Evolutionary conservation across 2,329 filamentous ascomycete genomes (phyloP), one percentile per base, ranked within the genome.

Genomic region (Hymenoscyphus scutula): DNA sequence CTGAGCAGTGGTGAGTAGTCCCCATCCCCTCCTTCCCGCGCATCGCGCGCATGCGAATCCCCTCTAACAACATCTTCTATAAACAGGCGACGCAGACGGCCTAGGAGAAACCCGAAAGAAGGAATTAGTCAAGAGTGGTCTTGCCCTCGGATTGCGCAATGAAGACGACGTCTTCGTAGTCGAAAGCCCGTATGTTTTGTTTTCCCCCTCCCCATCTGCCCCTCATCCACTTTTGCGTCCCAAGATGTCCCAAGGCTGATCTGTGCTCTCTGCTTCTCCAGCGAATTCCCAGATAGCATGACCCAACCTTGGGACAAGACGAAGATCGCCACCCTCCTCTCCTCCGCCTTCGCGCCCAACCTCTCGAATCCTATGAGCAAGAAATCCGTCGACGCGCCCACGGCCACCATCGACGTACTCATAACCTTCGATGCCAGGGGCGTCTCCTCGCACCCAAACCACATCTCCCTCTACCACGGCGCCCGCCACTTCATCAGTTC

Each of bases 251-350:
- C 34, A 17, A 37, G 30, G 34, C 34, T 23, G 29, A 29, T 19
- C 41, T 30, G 19, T 54, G 15, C 15, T 51, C 29, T 32, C 23
- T 29, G 27, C 27, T 29, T 5, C 1, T 17, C 11, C 67, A 81
- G 80, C 56, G 84, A 90, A 71, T 97, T 98, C 75, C 91, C 87
- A 61, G 95, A 99, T 77, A 93, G 91, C 64, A 97, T 97, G 91
- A 89, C 85, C 2, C 80, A 81, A 34, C 83, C 80, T 55, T 98
- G 94, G 94, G 84, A 92, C 69, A 80, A 87, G 60, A 78, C 80
- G 58, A 84, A 87, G 60, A 87, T 98, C 66, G 82, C 90, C 25
- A 78, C 80, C 58, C 84, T 96, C 55, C 84, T 97, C 48, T 83
- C 84, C 64, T 82, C 83, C 34, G 86, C 89, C 27, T 96, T 97